Base-by-base conservation (phyloP, 371 early-diverging fungal genomes). In the Mucor circinelloides region DNA sequence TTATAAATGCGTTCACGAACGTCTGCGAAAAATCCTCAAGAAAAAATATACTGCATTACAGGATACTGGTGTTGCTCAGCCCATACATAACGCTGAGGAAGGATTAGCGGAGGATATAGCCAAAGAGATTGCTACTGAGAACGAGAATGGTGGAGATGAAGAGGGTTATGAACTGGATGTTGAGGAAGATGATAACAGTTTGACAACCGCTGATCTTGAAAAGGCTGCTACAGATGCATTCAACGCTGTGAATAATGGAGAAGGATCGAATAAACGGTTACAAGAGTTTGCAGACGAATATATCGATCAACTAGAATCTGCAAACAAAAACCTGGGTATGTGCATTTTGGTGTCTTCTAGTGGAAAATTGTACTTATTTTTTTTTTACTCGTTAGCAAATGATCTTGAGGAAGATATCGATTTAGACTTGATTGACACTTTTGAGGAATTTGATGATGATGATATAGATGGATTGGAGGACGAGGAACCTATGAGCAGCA, bases 271-370 rank as follows among this genome's bases (percentile, higher is more conserved):
- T 28, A 54, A 64, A 38, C 31, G 64, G 19, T 52, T 71, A 21
- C 67, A 56, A 15, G 61, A 71, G 4, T 55, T 68, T 21, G 74
- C 67, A 7, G 71, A 74, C 56, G 65, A 74, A 7, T 74, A 70
- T 25, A 74, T 74, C 44, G 62, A 52, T 9, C 59, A 62, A 28
- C 21, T 70, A 5, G 58, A 52, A 34, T 56, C 59, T 1, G 50
- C 32, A 10, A 61, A 58, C 38, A 56, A 30, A 38, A 55, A n/a
- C n/a, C 3, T 17, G 19, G 31, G 61, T 61, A 61, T 40, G 42
- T 28, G 10, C 3, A 40, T 58, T 15, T 21, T 30, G 1, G 12
- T 17, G 44, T 10, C 31, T 15, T 31, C 7, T 13, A 17, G 30
- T 36, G 12, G 30, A 7, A 3, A 34, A 30, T 6, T 17, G 17